phyloP scores from a whole-genome alignment of 192 early-diverging fungal genomes.

The Coemansia sp. region DNA sequence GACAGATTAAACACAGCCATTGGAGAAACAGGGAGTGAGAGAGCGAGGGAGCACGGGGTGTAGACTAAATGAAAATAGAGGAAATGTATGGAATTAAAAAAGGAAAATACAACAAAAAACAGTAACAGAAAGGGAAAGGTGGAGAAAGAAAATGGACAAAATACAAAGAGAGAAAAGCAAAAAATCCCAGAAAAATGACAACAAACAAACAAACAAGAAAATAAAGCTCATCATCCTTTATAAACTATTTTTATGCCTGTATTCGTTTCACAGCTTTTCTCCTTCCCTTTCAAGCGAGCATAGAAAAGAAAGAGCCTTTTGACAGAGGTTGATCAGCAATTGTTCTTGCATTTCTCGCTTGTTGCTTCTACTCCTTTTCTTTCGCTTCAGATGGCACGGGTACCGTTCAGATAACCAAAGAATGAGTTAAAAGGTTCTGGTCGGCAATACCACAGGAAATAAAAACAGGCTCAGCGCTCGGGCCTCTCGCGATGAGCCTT shows the following conservation, averaged over 20 bases:
- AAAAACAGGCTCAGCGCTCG: neutral
- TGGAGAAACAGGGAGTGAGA: too few relatives aligned
- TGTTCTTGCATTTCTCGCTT: too few relatives aligned
- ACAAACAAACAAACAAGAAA: neutral
- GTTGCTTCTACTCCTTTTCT: too few relatives aligned
- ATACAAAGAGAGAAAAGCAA: neutral
- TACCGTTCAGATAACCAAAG: too few relatives aligned
- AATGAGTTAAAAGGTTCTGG: too few relatives aligned
- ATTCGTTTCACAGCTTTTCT: too few relatives aligned
- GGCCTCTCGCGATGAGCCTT: conserved; percentile 3
- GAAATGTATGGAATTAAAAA: neutral
- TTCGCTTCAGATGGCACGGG: too few relatives aligned
- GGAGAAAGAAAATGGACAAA: neutral
- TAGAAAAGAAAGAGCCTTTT: too few relatives aligned
- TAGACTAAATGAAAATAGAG: neutral
- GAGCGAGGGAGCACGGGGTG: neutral
- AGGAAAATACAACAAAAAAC: neutral
- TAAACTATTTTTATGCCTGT: too few relatives aligned
- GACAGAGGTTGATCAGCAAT: too few relatives aligned
- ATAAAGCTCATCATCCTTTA: neutral
- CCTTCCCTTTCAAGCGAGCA: too few relatives aligned
- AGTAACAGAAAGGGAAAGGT: neutral
- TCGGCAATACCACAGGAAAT: too few relatives aligned
- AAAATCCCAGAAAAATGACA: neutral
- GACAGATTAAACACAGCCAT: conserved; percentile 6